Percentiles rank a stretch among this genome's conserved stretches.
Evolutionary conservation across 495 filamentous ascomycete genomes (phyloP).

Genomic region (Mycothermus thermophilus): DNA sequence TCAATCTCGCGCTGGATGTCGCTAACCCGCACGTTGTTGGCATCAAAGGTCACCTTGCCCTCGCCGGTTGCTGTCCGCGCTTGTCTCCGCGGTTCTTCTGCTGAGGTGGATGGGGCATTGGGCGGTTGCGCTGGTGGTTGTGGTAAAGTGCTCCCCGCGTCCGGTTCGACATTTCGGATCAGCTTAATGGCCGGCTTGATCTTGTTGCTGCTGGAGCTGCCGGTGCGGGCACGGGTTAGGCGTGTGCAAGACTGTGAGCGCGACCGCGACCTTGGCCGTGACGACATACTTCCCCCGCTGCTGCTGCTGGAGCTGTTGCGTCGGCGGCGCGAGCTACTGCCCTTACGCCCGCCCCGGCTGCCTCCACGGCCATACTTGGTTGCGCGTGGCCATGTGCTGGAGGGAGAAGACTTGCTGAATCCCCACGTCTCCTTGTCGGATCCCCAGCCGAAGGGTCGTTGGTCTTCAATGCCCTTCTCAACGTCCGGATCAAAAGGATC

Average conservation of each 20-base stretch:
- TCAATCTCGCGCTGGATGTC: constrained; percentile 27
- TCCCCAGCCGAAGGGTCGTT: constrained; percentile 15
- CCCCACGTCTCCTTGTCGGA: too few relatives aligned
- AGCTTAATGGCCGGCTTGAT: not conserved
- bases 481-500: constrained; percentile 4
- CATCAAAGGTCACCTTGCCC: not conserved
- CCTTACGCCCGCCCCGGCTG: constrained; percentile 9
- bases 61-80: not conserved
- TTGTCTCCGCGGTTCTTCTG: not conserved
- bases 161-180: constrained; percentile 10
- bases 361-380: constrained; percentile 13
- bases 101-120: not conserved
- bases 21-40: constrained; percentile 26
- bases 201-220: constrained; percentile 6
- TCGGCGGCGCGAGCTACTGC: constrained; percentile 1
- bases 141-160: too few relatives aligned
- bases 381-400: too few relatives aligned
- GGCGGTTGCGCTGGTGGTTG: too few relatives aligned
- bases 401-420: too few relatives aligned
- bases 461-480: constrained; percentile 5
- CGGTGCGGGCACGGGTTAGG: too few relatives aligned
- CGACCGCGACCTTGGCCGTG: too few relatives aligned
- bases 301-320: not conserved
- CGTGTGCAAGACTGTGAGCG: too few relatives aligned
- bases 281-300: not conserved